A percentile compares a stretch with the other conserved stretches of the same genome.
These are phyloP conservation scores for Selaginella moellendorffii DNA, from an alignment of 75 land plant genomes.

Conservation along the genomic window DNA sequence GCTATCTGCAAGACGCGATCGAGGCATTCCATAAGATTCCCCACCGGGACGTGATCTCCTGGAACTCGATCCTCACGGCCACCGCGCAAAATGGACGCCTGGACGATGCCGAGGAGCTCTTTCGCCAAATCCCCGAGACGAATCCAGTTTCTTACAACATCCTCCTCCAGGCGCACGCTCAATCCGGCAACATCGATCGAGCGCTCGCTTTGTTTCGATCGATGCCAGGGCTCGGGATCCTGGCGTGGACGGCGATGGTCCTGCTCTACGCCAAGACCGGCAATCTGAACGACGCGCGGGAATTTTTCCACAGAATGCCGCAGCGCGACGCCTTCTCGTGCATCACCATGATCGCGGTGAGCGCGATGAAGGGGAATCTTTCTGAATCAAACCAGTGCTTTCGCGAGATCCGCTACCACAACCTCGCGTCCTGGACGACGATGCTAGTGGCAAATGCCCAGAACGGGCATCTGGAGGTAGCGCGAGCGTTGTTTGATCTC, in stretches of 20 bases:
- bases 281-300: neutral
- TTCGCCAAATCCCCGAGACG: neutral
- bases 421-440: neutral
- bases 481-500: neutral
- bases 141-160: neutral
- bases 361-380: neutral
- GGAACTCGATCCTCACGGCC: slow-evolving; percentile 3
- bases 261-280: neutral
- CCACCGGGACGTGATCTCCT: neutral
- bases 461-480: neutral
- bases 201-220: neutral
- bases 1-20: neutral
- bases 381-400: neutral
- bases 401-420: neutral
- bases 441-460: neutral
- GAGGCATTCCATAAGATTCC: neutral
- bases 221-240: neutral
- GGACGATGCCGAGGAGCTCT: neutral
- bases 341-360: neutral
- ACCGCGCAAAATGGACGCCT: neutral
- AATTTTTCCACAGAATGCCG: neutral
- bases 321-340: neutral
- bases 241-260: neutral
- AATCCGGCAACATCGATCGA: neutral
- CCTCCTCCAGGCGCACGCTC: neutral